Evolutionary conservation across 495 filamentous ascomycete species (phyloP), one percentile per base, ranked within the genome.

Genomic region (Darksidea phi): DNA sequence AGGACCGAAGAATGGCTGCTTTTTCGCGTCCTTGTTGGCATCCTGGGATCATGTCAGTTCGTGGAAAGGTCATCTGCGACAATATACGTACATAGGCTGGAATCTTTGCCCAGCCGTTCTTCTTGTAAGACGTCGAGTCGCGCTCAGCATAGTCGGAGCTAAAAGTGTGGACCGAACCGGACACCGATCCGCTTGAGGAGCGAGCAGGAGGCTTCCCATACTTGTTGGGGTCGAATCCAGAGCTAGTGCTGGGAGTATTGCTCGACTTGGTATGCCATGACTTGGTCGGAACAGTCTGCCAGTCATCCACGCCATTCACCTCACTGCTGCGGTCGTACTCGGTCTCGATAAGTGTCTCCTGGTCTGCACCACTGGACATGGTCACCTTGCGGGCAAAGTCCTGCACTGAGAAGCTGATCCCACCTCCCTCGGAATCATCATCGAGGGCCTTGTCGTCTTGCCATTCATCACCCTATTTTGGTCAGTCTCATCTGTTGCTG

Each of bases 61-160:
- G 42, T 18, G 7, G n/a, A 15, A 26, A 17, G 12, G 26, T 36
- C 32, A 24, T 24, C 4, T 8, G 43, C 2, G 11, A 47, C 17
- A 13, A 17, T 18, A 11, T 21, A 49, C 57, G 18, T 59, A 67
- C 61, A 17, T 57, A 68, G 23, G 65, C 65, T 24, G 55, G 49
- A 49, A 68, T 61, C 56, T 61, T 64, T 6, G 65, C 65, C 18
- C 18, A 68, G 11, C 36, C 41, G 25, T 41, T 26, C 23, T 41
- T 26, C 23, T 45, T 55, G 20, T 13, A 43, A 4, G 41, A 43
- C 41, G 15, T 38, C 11, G 50, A 28, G 23, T 50, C 18, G 6
- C 18, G 60, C 38, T 67, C 54, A 23, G 54, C 57, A 38, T 24
- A 25, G 23, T 45, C 53, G 15, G 59, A 59, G 12, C 18, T 38